Evolutionary conservation across 306 rosid genomes (phyloP).

Genomic region (Dryas alaskensis): DNA sequence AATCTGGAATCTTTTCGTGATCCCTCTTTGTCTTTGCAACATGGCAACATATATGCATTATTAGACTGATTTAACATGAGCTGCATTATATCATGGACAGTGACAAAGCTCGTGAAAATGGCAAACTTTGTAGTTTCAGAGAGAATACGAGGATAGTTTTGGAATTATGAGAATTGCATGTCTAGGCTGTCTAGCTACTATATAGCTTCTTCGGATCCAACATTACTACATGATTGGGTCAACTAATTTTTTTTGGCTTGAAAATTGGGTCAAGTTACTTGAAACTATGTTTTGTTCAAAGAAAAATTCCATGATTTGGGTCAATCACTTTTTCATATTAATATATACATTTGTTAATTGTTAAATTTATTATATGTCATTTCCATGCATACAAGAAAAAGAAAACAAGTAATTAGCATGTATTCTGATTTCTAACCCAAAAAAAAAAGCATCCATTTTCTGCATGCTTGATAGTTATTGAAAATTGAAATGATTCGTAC

Average conservation of each 20-base stretch:
- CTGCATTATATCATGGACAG: slow-evolving; percentile 38
- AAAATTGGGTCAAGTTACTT: not conserved
- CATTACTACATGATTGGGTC: not conserved
- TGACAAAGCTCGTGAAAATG: slow-evolving; percentile 84
- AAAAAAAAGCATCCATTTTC: no score
- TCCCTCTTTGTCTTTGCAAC: slow-evolving; percentile 30
- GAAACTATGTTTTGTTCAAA: not conserved
- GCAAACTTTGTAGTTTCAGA: slow-evolving; percentile 36
- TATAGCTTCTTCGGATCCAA: not conserved
- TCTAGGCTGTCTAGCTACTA: no score
- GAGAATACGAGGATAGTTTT: slow-evolving; percentile 12
- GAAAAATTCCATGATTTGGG: no score
- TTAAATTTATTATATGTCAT: no score
- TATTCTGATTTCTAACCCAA: no score
- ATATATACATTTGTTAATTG: no score
- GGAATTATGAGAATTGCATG: not conserved
- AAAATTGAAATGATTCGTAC: not conserved
- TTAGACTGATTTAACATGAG: slow-evolving; percentile 35
- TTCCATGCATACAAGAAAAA: no score
- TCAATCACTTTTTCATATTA: no score
- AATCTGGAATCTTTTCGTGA: slow-evolving; percentile 57
- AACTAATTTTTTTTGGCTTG: not conserved
- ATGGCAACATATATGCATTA: slow-evolving; percentile 23
- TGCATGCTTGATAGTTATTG: not conserved
- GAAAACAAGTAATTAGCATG: no score